Evolutionary conservation across 2,329 filamentous ascomycete species (phyloP).

Genomic region (Hymenotorrendiella dingleyae): DNA sequence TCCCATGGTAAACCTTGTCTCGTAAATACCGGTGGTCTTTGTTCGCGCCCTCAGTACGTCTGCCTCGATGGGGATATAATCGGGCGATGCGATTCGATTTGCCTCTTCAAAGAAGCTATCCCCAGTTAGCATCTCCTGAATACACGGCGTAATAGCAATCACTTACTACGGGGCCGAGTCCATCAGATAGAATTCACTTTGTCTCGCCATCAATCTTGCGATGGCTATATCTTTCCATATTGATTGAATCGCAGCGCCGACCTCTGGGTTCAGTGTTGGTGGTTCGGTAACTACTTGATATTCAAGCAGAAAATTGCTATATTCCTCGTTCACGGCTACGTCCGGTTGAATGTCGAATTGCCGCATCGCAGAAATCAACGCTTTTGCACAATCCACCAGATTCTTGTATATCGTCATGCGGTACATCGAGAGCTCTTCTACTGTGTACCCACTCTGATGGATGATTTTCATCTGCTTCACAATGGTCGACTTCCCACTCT

Average conservation of each 20-base stretch:
- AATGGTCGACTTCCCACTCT: slow-evolving; percentile 98
- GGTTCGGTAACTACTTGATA: slow-evolving; percentile 90
- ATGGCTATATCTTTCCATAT: slow-evolving; percentile 88
- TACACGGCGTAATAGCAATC: background rate
- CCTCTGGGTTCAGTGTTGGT: slow-evolving; percentile 73
- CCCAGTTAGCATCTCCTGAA: slow-evolving; percentile 13
- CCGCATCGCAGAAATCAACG: slow-evolving; percentile 83
- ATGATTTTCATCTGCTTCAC: slow-evolving; percentile 99
- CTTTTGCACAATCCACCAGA: slow-evolving; percentile 91
- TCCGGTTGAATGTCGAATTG: slow-evolving; percentile 83
- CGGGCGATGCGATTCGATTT: slow-evolving; percentile 70
- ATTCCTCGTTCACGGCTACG: slow-evolving; percentile 63
- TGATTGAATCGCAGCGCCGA: slow-evolving; percentile 76
- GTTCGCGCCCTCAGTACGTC: slow-evolving; percentile 93
- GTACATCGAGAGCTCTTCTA: slow-evolving; percentile 90
- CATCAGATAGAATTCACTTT: slow-evolving; percentile 99
- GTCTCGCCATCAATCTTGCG: slow-evolving; percentile 78
- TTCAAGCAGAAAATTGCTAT: slow-evolving; percentile 74
- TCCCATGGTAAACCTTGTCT: slow-evolving; percentile 97
- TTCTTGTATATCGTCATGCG: slow-evolving; percentile 98
- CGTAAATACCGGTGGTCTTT: slow-evolving; percentile 98
- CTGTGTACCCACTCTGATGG: slow-evolving; percentile 93
- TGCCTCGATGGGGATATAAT: slow-evolving; percentile 89
- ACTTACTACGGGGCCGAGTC: slow-evolving; percentile 93
- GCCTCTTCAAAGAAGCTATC: slow-evolving; percentile 92